Conservation (phyloP, 768 basidiomycete species). For the Hygrocybe punicea region DNA sequence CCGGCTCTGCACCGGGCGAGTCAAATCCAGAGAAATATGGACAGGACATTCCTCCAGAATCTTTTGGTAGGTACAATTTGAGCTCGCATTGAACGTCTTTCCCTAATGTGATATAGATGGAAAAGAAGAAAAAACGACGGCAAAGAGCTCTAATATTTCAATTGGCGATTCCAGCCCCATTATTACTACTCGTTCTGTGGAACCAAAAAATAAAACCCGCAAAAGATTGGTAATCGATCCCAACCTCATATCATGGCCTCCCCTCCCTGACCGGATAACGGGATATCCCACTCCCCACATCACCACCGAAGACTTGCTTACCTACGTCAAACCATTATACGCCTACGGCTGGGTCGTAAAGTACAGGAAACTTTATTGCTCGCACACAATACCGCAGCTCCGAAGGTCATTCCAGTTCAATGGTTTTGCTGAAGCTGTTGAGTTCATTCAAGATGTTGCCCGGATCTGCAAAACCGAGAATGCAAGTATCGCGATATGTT, state of each 20-base stretch:
- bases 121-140: no score
- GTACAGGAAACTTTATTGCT: background rate
- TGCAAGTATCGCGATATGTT: constrained; percentile 16
- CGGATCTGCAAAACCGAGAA: constrained; percentile 25
- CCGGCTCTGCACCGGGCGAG: no score
- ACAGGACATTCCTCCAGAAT: background rate
- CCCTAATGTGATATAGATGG: no score
- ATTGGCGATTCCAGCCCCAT: no score
- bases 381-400: constrained; percentile 8
- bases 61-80: no score
- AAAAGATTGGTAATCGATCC: no score
- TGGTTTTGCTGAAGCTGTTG: constrained; percentile 13
- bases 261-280: constrained; percentile 14
- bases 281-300: constrained; percentile 37
- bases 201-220: no score
- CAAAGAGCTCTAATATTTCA: no score
- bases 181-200: no score
- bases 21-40: no score
- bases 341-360: constrained; percentile 27
- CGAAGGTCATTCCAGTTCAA: constrained; percentile 18
- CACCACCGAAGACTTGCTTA: constrained; percentile 27
- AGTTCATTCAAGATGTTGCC: constrained; percentile 17
- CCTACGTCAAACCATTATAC: constrained; percentile 37
- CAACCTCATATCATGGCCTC: constrained; percentile 15
- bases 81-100: no score